Conservation (phyloP, 441 rosid genomes). For the Croton laevigatus region DNA sequence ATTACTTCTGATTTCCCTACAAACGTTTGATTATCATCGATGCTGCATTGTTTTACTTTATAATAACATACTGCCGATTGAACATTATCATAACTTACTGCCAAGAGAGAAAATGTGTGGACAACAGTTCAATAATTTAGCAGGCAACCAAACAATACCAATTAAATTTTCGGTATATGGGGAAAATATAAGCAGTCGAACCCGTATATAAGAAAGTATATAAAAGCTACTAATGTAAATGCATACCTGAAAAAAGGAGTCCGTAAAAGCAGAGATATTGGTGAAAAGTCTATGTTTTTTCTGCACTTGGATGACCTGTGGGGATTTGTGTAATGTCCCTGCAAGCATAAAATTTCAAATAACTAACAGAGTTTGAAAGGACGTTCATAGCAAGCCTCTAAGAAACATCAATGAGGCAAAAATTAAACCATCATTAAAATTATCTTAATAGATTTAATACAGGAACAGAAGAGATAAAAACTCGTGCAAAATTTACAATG, state of each 20-base stretch:
- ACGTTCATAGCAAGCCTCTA: not conserved
- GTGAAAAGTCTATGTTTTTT: conserved; percentile 54
- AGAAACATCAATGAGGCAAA: not conserved
- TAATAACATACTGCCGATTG: too few species aligned
- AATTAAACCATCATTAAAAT: not conserved
- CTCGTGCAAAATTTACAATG: not conserved
- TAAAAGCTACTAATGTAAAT: not conserved
- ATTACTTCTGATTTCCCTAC: not conserved
- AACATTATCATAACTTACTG: too few species aligned
- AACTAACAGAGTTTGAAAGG: not conserved
- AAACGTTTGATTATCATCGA: not conserved
- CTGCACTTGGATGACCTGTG: conserved; percentile 53
- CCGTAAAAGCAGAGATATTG: conserved; percentile 54
- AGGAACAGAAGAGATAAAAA: not conserved
- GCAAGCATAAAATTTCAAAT: conserved; percentile 31
- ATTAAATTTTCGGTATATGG: not conserved
- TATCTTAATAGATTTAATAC: not conserved
- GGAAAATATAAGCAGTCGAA: not conserved
- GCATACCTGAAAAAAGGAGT: conserved; percentile 63
- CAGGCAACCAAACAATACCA: not conserved
- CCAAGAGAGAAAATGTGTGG: not conserved
- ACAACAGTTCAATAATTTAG: not conserved
- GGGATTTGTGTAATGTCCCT: conserved; percentile 38
- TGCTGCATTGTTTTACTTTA: not conserved
- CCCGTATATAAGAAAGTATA: not conserved